Evolutionary conservation across 2,329 filamentous ascomycete genomes (phyloP), one percentile per base, ranked within the genome.

Genomic region (Neofusicoccum kwambonambiense): DNA sequence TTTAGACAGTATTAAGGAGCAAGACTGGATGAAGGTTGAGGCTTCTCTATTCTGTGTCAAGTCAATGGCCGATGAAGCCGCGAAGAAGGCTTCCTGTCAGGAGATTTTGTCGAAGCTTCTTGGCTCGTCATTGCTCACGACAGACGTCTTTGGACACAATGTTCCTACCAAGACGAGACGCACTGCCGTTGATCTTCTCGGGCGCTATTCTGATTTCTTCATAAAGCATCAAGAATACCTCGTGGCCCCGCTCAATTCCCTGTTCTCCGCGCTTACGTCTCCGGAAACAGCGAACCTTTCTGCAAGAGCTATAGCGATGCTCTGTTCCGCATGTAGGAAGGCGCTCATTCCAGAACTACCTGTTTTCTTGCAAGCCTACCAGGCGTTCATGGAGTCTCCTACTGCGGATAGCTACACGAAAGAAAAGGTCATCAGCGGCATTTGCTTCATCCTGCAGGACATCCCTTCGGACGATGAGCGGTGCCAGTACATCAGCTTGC

Each of bases 121-220:
- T 76, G 83, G 63, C 72, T 92, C 69, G 82, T 89, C 75, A 73
- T 80, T 75, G 71, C 89, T 70, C 78, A 88, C 67, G 71, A 81
- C 73, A 73, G 84, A 77, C 73, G 81, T 58, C 74, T 76, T 74
- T 49, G 73, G 70, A 27, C 62, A 78, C 2, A 76, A 80, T 3
- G 82, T 92, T 11, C 89, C 89, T 1, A 77, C 85, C 3, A 84
- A 88, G 62, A 84, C 88, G 17, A 84, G 87, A 57, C 87, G 91
- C 70, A 89, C 89, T 0, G 89, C 89, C 41, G 83, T 94, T 35
- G 84, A 86, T 51, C 77, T 91, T 45, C 87, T 94, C 45, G 90
- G 90, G 68, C 84, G 87, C 31, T 93, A 92, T 72, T 87, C 90
- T 4, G 86, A 89, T 62, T 95, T 91, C 76, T 94, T 96, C 74